Evolutionary conservation across 2,329 filamentous ascomycete genomes (phyloP).

Genomic region (Trichoderma semiorbis): DNA sequence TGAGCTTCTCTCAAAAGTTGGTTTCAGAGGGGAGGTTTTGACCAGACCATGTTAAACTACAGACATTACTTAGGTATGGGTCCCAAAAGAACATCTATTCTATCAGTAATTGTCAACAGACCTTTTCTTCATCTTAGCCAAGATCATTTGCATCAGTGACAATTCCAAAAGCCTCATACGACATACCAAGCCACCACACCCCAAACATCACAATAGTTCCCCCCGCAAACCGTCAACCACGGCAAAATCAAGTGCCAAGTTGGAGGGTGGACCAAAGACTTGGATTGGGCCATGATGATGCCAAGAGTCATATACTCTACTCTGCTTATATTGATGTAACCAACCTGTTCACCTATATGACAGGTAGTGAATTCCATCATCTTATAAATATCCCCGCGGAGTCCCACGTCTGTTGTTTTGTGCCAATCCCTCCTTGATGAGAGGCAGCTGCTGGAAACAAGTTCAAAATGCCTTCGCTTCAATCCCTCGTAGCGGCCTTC

Average conservation of each 20-base stretch:
- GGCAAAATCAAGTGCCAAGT: background rate
- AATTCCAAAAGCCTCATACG: background rate
- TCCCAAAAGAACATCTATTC: background rate
- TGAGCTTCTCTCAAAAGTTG: background rate
- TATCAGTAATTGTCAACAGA: background rate
- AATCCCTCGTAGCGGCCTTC: background rate
- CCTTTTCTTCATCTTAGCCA: background rate
- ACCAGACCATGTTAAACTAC: rapidly evolving
- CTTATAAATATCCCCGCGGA: background rate
- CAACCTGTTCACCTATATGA: background rate
- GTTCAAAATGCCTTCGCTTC: constrained; percentile 8
- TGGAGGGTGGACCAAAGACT: background rate
- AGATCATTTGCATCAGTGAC: background rate
- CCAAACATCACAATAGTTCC: background rate
- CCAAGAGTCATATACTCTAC: background rate
- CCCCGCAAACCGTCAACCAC: background rate
- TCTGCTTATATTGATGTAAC: background rate
- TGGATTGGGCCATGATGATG: background rate
- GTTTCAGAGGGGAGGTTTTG: background rate
- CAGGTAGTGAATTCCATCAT: background rate
- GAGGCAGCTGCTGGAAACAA: background rate
- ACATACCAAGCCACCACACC: constrained; percentile 2
- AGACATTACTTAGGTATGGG: too few relatives aligned
- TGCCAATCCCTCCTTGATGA: background rate
- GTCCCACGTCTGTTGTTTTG: too few relatives aligned